Conservation (phyloP, 2,329 filamentous ascomycete species). For the Pseudogymnoascus sp. region DNA sequence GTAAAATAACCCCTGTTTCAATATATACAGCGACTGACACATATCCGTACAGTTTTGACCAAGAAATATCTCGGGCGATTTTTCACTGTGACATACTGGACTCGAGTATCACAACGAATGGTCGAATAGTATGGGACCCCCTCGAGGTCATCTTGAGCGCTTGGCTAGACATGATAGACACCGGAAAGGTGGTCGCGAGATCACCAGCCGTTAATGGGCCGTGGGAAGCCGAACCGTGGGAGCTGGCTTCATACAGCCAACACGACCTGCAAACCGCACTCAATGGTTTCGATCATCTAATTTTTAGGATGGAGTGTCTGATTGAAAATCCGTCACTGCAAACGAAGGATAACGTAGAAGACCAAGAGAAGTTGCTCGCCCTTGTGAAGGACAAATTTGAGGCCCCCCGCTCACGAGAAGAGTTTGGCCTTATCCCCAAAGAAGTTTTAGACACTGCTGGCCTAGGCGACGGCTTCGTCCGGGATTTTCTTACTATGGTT, state of each 20-base stretch:
- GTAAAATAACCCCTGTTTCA: not conserved
- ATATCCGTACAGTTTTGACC: not conserved
- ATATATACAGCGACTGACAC: too few species aligned
- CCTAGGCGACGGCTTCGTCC: not conserved
- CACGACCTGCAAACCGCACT: slow-evolving; percentile 6
- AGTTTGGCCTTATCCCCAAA: slow-evolving; percentile 9
- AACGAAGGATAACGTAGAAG: slow-evolving; percentile 11
- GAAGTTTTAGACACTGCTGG: slow-evolving; percentile 11
- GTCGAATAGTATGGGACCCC: slow-evolving; percentile 18
- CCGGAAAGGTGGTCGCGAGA: slow-evolving; percentile 15
- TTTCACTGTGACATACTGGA: slow-evolving; percentile 12
- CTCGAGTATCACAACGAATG: slow-evolving; percentile 12
- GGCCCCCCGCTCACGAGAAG: not conserved
- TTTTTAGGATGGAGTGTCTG: not conserved
- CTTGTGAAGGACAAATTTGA: not conserved
- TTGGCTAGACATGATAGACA: slow-evolving; percentile 17
- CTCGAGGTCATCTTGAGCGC: slow-evolving; percentile 18
- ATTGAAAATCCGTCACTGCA: not conserved
- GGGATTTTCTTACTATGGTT: slow-evolving; percentile 2
- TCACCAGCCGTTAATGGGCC: not conserved
- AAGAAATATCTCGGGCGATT: slow-evolving; percentile 14
- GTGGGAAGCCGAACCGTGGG: slow-evolving; percentile 16
- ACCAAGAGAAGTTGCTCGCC: slow-evolving; percentile 4
- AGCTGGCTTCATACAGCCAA: slow-evolving; percentile 14
- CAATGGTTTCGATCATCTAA: slow-evolving; percentile 11